These are phyloP conservation scores for Petunia axillaris DNA, from an alignment of 257 asterid species.

Conservation along the genomic window DNA sequence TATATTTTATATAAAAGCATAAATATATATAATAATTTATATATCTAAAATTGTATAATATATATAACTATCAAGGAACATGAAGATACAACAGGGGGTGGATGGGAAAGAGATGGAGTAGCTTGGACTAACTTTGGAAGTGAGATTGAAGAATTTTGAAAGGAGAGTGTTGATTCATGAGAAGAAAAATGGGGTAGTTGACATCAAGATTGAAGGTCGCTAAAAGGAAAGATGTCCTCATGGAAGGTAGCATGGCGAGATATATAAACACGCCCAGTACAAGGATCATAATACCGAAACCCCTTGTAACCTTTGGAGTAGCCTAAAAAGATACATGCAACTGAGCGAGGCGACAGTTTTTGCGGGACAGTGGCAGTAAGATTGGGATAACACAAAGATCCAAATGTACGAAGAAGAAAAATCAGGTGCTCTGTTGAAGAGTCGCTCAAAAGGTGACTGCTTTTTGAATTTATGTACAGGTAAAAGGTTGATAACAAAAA, in stretches of 20 bases:
- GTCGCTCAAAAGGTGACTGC: not conserved
- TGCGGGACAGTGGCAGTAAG: not conserved
- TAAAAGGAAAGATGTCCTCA: not conserved
- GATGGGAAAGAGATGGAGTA: no score
- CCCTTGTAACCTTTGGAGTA: not conserved
- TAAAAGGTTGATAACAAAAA: not conserved
- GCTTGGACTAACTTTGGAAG: no score
- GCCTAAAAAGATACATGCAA: not conserved
- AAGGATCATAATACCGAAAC: slow-evolving; percentile 6
- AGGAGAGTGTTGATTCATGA: no score
- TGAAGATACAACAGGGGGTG: no score
- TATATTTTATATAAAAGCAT: no score
- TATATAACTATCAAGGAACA: no score
- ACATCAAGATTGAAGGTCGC: no score
- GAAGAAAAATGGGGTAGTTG: no score
- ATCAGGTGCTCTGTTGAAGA: not conserved
- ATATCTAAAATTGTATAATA: no score
- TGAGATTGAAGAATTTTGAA: no score
- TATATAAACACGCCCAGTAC: not conserved
- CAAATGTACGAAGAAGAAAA: slow-evolving; percentile 2
- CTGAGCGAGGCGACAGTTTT: not conserved
- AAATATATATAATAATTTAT: no score
- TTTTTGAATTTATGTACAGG: not conserved
- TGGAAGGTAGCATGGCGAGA: not conserved
- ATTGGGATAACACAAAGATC: slow-evolving; percentile 8